Conservation (phyloP, 2,329 filamentous ascomycete species). For the Epichloe baconii region DNA sequence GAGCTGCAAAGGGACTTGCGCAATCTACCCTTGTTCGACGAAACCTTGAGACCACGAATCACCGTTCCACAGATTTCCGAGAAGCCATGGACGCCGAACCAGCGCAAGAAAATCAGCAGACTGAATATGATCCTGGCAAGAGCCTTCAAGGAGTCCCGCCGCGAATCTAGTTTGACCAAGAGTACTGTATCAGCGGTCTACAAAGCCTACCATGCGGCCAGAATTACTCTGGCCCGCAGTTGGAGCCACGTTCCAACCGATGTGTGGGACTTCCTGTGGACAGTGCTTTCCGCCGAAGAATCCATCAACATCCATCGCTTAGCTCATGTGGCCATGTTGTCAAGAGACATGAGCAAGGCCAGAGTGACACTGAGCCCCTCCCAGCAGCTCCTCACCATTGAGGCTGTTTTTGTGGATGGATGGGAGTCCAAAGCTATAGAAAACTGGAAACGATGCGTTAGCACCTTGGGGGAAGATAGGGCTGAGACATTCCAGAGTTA, state of each 20-base stretch:
- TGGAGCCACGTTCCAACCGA: conserved; percentile 44
- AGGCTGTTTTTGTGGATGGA: conserved; percentile 52
- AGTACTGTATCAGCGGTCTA: conserved; percentile 30
- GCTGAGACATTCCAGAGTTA: conserved; percentile 37
- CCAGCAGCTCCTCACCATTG: conserved; percentile 54
- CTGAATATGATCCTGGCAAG: conserved; percentile 21
- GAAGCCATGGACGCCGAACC: conserved; percentile 23
- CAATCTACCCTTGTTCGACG: conserved; percentile 13
- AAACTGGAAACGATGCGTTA: conserved; percentile 47
- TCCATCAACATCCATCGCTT: conserved; percentile 40
- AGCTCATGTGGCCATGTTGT: conserved; percentile 46
- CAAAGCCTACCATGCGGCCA: conserved; percentile 35
- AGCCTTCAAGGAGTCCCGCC: conserved; percentile 16
- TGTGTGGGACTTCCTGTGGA: conserved; percentile 56
- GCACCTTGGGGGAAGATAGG: conserved; percentile 34
- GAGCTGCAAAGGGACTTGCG: conserved; percentile 18
- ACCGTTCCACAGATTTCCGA: conserved; percentile 23
- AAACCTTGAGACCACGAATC: conserved; percentile 10
- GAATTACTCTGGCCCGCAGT: conserved; percentile 28
- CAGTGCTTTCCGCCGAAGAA: conserved; percentile 40
- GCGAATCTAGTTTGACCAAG: conserved; percentile 15
- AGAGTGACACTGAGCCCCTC: conserved; percentile 39
- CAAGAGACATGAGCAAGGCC: conserved; percentile 51
- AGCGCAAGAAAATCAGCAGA: conserved; percentile 24
- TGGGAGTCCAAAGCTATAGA: conserved; percentile 46